A percentile compares a stretch with the other conserved stretches of the same genome.
phyloP scores from a whole-genome alignment of 2,329 filamentous ascomycete species.

The Diaporthe ilicicola region DNA sequence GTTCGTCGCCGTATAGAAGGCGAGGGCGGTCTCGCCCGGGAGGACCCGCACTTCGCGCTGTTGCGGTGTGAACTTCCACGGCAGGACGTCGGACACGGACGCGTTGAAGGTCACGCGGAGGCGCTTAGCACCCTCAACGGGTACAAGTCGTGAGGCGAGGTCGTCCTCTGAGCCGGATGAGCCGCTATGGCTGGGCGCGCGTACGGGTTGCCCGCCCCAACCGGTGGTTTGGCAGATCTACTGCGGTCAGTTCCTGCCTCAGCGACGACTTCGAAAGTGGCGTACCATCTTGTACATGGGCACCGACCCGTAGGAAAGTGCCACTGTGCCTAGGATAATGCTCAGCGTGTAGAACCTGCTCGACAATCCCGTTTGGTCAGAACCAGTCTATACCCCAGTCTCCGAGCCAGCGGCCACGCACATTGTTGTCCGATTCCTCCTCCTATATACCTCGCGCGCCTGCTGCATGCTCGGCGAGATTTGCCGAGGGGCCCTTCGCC shows the following conservation, averaged over 20 bases:
- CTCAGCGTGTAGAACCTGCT: slow-evolving; percentile 77
- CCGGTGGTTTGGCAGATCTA: slow-evolving; percentile 86
- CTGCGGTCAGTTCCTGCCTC: neutral
- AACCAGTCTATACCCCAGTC: slow-evolving; percentile 42
- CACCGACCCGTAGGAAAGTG: slow-evolving; percentile 83
- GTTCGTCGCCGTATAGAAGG: slow-evolving; percentile 98
- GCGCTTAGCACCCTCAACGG: slow-evolving; percentile 81
- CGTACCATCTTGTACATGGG: slow-evolving; percentile 87
- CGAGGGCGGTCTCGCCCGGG: slow-evolving; percentile 94
- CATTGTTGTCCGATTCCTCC: slow-evolving; percentile 74
- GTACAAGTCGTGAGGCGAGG: slow-evolving; percentile 78
- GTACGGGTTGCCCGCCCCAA: slow-evolving; percentile 92
- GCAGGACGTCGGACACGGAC: slow-evolving; percentile 91
- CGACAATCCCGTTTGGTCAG: slow-evolving; percentile 35
- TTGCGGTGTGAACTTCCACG: slow-evolving; percentile 97
- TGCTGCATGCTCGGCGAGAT: slow-evolving; percentile 67
- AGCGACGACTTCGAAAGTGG: slow-evolving; percentile 4
- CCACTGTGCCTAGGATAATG: slow-evolving; percentile 80
- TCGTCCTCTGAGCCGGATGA: slow-evolving; percentile 64
- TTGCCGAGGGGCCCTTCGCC: slow-evolving; percentile 34
- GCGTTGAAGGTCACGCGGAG: slow-evolving; percentile 96
- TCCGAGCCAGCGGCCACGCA: slow-evolving; percentile 44
- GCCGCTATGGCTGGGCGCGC: slow-evolving; percentile 73
- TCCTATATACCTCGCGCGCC: slow-evolving; percentile 69
- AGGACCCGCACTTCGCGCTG: slow-evolving; percentile 96